Conservation (phyloP, 2,329 filamentous ascomycete species). For the Colletotrichum tanaceti region DNA sequence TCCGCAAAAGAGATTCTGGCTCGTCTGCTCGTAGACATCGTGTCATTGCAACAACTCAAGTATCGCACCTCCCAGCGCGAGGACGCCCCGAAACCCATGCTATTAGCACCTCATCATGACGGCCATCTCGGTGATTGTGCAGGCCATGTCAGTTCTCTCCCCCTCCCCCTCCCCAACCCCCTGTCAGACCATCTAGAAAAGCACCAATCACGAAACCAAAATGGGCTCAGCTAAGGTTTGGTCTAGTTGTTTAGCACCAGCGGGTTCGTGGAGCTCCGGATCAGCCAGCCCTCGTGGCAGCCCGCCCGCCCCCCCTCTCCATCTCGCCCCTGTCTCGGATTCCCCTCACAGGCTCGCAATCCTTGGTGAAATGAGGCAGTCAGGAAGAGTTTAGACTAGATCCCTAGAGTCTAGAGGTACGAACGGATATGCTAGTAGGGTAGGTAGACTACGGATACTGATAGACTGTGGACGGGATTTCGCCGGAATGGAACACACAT, state of each 20-base stretch:
- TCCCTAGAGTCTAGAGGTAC: no score
- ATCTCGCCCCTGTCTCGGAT: background rate
- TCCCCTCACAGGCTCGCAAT: background rate
- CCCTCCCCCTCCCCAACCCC: no score
- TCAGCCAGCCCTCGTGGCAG: slow-evolving; percentile 33
- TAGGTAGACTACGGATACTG: no score
- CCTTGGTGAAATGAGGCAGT: slow-evolving; percentile 2
- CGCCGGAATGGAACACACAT: background rate
- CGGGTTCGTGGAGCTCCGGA: slow-evolving; percentile 19
- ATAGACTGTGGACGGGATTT: background rate
- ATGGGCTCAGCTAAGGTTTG: slow-evolving; percentile 26
- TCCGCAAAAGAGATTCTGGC: slow-evolving; percentile 9
- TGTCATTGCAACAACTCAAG: background rate
- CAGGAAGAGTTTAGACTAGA: background rate
- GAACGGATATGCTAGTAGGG: no score
- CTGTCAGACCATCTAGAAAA: background rate
- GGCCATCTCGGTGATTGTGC: background rate
- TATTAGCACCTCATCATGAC: background rate
- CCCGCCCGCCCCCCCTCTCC: background rate
- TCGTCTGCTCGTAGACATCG: no score
- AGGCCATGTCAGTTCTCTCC: background rate
- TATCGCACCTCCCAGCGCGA: background rate
- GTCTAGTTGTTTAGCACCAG: slow-evolving; percentile 19
- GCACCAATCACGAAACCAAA: slow-evolving; percentile 18
- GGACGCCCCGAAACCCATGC: slow-evolving; percentile 1